A percentile compares a stretch with the other conserved stretches of the same genome.
Conservation (phyloP, 768 basidiomycete species). For the Phallus indusiatus region DNA sequence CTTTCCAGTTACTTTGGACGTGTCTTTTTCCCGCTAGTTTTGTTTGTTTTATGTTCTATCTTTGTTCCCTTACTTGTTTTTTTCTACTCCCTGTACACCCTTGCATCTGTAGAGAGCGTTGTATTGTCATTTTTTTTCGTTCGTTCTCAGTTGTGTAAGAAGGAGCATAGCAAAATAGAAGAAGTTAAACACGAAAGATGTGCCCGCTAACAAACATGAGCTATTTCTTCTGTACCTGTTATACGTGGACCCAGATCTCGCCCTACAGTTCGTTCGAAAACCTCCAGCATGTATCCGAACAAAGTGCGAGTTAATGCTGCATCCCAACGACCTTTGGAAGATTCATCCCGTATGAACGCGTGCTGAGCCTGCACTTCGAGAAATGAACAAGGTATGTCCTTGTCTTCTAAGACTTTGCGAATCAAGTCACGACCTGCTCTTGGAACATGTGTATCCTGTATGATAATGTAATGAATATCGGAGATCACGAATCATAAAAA, state of each 20-base stretch:
- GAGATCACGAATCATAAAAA: not conserved
- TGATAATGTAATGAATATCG: not conserved
- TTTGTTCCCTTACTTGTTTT: slow-evolving; percentile 5
- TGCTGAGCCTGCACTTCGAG: slow-evolving; percentile 96
- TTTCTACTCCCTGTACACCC: slow-evolving; percentile 6
- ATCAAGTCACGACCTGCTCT: slow-evolving; percentile 80
- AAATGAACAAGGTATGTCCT: slow-evolving; percentile 67
- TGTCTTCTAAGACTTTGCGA: slow-evolving; percentile 73
- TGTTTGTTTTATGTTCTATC: slow-evolving; percentile 4
- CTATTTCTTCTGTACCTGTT: slow-evolving; percentile 36
- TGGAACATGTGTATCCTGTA: slow-evolving; percentile 86
- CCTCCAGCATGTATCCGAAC: slow-evolving; percentile 84
- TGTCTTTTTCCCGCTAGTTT: slow-evolving; percentile 10
- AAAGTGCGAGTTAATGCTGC: slow-evolving; percentile 77
- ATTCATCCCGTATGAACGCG: slow-evolving; percentile 90
- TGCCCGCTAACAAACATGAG: slow-evolving; percentile 64
- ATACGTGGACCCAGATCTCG: slow-evolving; percentile 72
- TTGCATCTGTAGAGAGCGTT: slow-evolving; percentile 9
- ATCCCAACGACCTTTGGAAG: slow-evolving; percentile 92
- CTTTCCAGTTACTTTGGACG: not conserved
- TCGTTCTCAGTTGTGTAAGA: slow-evolving; percentile 8
- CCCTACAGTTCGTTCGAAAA: slow-evolving; percentile 82
- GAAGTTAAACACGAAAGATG: not conserved
- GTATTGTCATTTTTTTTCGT: not conserved
- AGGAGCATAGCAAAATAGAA: slow-evolving; percentile 1